Percentiles rank a stretch among this genome's conserved stretches.
Conservation (phyloP, 345 rosid species). For the Aegle marmelos region DNA sequence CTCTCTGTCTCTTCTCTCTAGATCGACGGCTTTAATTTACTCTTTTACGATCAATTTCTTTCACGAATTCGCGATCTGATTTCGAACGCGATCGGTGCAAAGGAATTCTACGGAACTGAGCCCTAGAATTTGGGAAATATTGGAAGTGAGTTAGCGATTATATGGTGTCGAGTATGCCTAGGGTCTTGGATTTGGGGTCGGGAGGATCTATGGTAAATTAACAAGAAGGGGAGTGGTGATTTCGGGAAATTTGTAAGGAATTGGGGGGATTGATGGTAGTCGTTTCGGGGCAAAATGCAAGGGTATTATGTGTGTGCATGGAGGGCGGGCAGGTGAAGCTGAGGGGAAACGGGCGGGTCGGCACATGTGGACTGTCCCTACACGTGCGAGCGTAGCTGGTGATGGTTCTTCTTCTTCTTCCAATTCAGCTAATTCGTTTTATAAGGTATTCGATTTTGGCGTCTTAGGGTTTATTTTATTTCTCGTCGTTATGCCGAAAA, state of each 20-base stretch:
- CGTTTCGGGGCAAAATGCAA: conserved; percentile 28
- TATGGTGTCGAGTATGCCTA: too few species aligned
- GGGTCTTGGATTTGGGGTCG: background rate
- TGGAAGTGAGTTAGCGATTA: background rate
- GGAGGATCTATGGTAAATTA: background rate
- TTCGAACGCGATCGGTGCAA: background rate
- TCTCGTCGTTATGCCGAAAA: background rate
- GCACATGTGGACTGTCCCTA: conserved; percentile 33
- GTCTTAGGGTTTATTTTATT: background rate
- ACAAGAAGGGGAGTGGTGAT: background rate
- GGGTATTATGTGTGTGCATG: conserved; percentile 22
- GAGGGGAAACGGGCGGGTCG: conserved; percentile 18
- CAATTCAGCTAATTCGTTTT: background rate
- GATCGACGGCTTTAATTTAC: conserved; percentile 4
- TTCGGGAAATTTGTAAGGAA: background rate
- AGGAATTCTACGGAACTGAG: background rate
- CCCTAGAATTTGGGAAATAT: background rate
- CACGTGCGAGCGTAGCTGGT: conserved; percentile 21
- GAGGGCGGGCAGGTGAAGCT: conserved; percentile 24
- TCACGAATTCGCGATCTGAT: conserved; percentile 7
- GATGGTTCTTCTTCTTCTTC: conserved; percentile 17
- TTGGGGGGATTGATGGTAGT: conserved; percentile 18
- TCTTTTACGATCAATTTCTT: background rate
- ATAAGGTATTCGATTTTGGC: background rate
- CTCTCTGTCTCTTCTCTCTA: background rate